A percentile compares a stretch with the other conserved stretches of the same genome.
These are phyloP conservation scores for Setaria viridis DNA, from an alignment of 202 grass and related monocot genomes.

Conservation along the genomic window DNA sequence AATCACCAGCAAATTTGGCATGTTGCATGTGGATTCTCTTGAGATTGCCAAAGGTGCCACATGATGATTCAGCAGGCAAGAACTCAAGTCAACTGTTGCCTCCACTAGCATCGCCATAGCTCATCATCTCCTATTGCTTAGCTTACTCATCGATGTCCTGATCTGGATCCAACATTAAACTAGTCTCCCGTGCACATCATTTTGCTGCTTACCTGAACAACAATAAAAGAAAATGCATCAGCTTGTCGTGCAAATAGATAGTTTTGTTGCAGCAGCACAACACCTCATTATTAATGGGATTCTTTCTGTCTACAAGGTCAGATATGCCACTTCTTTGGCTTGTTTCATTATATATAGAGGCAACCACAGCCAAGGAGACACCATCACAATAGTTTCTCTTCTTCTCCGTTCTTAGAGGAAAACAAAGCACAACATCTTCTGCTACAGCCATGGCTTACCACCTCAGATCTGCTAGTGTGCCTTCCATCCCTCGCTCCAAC, in stretches of 20 bases:
- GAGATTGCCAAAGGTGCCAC: slow-evolving; percentile 18
- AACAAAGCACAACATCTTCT: neutral
- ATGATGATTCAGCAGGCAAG: neutral
- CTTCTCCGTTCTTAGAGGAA: neutral
- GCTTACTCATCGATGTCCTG: neutral
- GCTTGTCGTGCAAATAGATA: neutral
- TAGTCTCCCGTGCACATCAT: neutral
- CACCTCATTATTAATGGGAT: neutral
- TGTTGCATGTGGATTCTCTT: slow-evolving; percentile 6
- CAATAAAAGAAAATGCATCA: slow-evolving; percentile 8
- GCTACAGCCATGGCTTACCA: neutral
- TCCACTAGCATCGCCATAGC: slow-evolving; percentile 21
- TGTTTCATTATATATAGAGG: neutral
- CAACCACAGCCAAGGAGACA: neutral
- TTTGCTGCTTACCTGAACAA: neutral
- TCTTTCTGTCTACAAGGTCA: neutral
- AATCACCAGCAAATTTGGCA: neutral
- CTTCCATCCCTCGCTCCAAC: neutral
- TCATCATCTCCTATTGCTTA: neutral
- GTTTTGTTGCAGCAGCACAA: slow-evolving; percentile 40
- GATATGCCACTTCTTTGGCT: neutral
- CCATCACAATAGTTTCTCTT: neutral
- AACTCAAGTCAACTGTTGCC: slow-evolving; percentile 30
- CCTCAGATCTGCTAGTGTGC: neutral
- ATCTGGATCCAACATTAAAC: slow-evolving; percentile 19